phyloP scores from a whole-genome alignment of 768 basidiomycete genomes.

The Scleroderma bovista region DNA sequence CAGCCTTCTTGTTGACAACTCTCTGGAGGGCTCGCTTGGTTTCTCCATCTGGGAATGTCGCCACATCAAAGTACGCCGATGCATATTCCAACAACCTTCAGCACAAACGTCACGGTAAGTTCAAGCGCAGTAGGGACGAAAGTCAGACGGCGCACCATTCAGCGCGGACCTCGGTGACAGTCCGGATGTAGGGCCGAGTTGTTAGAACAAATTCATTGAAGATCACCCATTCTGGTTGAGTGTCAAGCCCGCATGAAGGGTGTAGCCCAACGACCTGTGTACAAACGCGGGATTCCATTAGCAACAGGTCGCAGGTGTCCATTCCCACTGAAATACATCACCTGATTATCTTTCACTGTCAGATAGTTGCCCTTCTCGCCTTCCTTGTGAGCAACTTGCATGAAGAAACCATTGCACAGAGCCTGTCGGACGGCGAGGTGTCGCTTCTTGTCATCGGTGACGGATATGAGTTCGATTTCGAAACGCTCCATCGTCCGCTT shows the following conservation, averaged over 20 bases:
- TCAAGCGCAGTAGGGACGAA: slow-evolving; percentile 4
- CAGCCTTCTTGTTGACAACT: slow-evolving; percentile 46
- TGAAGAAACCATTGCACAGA: slow-evolving; percentile 92
- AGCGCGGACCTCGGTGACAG: slow-evolving; percentile 77
- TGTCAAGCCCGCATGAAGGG: slow-evolving; percentile 83
- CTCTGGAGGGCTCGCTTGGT: slow-evolving; percentile 61
- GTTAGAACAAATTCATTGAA: slow-evolving; percentile 96
- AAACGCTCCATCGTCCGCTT: slow-evolving; percentile 88
- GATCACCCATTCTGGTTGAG: slow-evolving; percentile 86
- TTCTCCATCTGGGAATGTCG: slow-evolving; percentile 61
- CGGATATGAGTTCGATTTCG: slow-evolving; percentile 71
- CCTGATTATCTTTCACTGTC: slow-evolving; percentile 95
- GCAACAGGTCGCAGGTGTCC: not conserved
- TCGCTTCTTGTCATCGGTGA: slow-evolving; percentile 63
- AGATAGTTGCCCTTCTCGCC: slow-evolving; percentile 83
- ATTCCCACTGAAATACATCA: slow-evolving; percentile 11
- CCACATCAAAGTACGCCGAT: slow-evolving; percentile 62
- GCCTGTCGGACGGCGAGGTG: slow-evolving; percentile 74
- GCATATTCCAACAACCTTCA: slow-evolving; percentile 63
- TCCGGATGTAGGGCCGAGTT: slow-evolving; percentile 83
- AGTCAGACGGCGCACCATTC: slow-evolving; percentile 60
- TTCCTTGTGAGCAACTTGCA: slow-evolving; percentile 96
- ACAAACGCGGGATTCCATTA: not conserved
- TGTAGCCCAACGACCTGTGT: slow-evolving; percentile 37
- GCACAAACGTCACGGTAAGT: not conserved